phyloP scores from a whole-genome alignment of 108 stramenopile genomes.

The Cyclotella baltica region DNA sequence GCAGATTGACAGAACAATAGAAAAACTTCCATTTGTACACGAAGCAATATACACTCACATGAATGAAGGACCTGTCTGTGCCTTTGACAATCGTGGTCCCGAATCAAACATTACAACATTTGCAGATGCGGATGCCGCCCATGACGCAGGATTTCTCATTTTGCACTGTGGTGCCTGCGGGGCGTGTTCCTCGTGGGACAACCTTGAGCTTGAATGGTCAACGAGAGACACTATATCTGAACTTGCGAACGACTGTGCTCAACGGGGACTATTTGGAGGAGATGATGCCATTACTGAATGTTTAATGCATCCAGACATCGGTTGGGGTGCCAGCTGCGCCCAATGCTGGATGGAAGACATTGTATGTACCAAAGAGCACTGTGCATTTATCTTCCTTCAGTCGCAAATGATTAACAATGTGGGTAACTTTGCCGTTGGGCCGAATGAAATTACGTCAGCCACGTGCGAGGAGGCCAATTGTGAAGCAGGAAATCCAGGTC shows the following conservation, averaged over 20 bases:
- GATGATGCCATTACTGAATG: conserved; percentile 55
- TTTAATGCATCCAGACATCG: conserved; percentile 46
- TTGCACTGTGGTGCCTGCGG: conserved; percentile 67
- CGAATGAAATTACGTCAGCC: conserved; percentile 56
- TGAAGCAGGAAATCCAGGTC: conserved; percentile 46
- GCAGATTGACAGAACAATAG: conserved; percentile 26
- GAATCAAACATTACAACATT: conserved; percentile 64
- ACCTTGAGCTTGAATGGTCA: conserved; percentile 55
- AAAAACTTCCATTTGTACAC: conserved; percentile 35
- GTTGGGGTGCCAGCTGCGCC: conserved; percentile 54
- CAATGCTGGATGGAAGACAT: conserved; percentile 64
- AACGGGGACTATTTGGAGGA: conserved; percentile 51
- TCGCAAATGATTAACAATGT: conserved; percentile 54
- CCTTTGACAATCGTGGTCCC: conserved; percentile 55
- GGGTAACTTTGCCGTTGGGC: conserved; percentile 55
- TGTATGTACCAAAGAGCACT: conserved; percentile 61
- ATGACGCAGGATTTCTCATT: conserved; percentile 51
- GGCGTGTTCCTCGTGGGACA: conserved; percentile 59
- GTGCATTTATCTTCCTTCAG: conserved; percentile 64
- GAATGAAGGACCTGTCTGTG: conserved; percentile 61
- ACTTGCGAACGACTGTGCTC: conserved; percentile 44
- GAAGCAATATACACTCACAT: conserved; percentile 40
- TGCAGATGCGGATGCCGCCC: conserved; percentile 40
- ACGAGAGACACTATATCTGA: conserved; percentile 42
- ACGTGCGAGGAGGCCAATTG: conserved; percentile 57